Percentiles rank a stretch among this genome's conserved stretches.
Conservation (phyloP, 352 stramenopile genomes). For the Globisporangium takayamanum region DNA sequence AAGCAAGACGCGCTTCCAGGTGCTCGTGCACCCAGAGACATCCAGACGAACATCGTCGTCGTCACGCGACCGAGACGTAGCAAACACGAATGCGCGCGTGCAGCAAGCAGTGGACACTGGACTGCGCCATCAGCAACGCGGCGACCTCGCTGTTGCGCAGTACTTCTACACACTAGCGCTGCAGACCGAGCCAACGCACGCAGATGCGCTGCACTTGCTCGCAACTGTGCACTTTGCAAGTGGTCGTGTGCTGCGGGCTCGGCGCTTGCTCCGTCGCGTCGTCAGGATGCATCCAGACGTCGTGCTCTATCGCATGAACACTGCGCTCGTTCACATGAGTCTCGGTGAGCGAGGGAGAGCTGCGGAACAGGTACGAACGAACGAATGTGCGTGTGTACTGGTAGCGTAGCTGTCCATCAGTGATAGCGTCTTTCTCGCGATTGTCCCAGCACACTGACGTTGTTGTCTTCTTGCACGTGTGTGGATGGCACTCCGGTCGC, state of each 20-base stretch:
- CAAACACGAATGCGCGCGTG: slow-evolving; percentile 12
- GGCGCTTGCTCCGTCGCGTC: slow-evolving; percentile 17
- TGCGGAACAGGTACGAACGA: neutral
- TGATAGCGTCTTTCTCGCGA: too few species aligned
- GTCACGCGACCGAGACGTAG: neutral
- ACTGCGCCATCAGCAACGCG: slow-evolving; percentile 23
- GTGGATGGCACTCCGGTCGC: neutral
- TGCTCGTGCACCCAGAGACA: slow-evolving; percentile 30
- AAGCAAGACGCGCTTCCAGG: slow-evolving; percentile 20
- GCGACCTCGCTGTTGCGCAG: slow-evolving; percentile 17
- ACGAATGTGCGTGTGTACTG: neutral
- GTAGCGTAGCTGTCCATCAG: neutral
- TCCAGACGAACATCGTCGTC: neutral
- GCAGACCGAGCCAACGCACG: slow-evolving; percentile 2
- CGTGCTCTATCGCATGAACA: slow-evolving; percentile 23
- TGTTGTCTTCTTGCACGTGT: too few species aligned
- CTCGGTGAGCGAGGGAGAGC: neutral
- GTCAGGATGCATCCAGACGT: slow-evolving; percentile 16
- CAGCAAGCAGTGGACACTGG: slow-evolving; percentile 16
- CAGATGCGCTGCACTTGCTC: slow-evolving; percentile 45
- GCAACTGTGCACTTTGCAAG: slow-evolving; percentile 26
- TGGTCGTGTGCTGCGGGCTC: slow-evolving; percentile 12
- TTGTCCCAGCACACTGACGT: neutral
- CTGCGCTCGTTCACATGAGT: slow-evolving; percentile 2
- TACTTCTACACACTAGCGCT: slow-evolving; percentile 25